Evolutionary conservation across 1,284 basidiomycete species (phyloP).

Genomic region (Boletus sp.): DNA sequence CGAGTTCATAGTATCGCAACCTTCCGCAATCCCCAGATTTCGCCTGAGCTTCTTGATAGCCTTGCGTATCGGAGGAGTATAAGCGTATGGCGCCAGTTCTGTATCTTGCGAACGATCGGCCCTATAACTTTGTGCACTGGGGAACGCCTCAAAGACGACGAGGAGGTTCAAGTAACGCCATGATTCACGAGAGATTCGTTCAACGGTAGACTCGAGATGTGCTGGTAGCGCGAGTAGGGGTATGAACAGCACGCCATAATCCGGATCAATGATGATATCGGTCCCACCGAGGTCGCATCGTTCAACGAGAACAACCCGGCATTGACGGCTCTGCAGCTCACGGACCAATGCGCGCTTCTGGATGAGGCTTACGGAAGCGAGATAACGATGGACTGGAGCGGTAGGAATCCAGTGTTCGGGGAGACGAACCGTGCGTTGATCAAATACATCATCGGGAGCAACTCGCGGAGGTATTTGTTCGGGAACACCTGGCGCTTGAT

Average conservation of each 20-base stretch:
- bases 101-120: slow-evolving; percentile 14
- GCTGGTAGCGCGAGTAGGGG: slow-evolving; percentile 59
- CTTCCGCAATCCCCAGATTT: slow-evolving; percentile 58
- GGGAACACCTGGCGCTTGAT: slow-evolving; percentile 8
- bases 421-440: slow-evolving; percentile 48
- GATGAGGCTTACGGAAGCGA: slow-evolving; percentile 64
- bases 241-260: slow-evolving; percentile 54
- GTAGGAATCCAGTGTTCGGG: slow-evolving; percentile 38
- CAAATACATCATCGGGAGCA: slow-evolving; percentile 45
- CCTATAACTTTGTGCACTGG: slow-evolving; percentile 39
- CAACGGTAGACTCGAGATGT: slow-evolving; percentile 41
- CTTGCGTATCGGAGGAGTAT: slow-evolving; percentile 63
- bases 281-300: slow-evolving; percentile 53
- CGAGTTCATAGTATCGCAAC: slow-evolving; percentile 46
- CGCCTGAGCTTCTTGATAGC: slow-evolving; percentile 63
- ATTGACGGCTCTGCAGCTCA: slow-evolving; percentile 43
- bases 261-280: slow-evolving; percentile 59
- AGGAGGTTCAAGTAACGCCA: slow-evolving; percentile 58
- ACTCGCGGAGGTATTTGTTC: slow-evolving; percentile 19
- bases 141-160: slow-evolving; percentile 66
- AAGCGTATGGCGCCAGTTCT: slow-evolving; percentile 37
- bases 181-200: slow-evolving; percentile 41
- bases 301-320: slow-evolving; percentile 57
- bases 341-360: slow-evolving; percentile 62
- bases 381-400: slow-evolving; percentile 53